phyloP scores from a whole-genome alignment of 1,284 basidiomycete genomes.

The Mycena citricolor region DNA sequence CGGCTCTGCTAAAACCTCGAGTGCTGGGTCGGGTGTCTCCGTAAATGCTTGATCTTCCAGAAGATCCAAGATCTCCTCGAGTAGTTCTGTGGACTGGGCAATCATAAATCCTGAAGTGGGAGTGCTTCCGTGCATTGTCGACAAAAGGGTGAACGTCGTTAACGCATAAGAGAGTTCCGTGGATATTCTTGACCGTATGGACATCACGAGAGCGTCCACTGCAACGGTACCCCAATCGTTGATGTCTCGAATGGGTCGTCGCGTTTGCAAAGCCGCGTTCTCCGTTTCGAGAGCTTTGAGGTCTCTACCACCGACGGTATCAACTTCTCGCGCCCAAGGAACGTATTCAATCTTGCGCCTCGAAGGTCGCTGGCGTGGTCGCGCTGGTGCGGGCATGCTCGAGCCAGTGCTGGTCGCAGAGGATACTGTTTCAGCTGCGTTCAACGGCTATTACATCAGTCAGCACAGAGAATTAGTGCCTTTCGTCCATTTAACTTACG shows the following conservation, averaged over 20 bases:
- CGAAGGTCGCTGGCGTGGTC: constrained; percentile 46
- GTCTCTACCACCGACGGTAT: constrained; percentile 87
- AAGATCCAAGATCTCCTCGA: constrained; percentile 87
- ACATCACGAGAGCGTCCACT: constrained; percentile 87
- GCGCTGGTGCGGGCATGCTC: constrained; percentile 29
- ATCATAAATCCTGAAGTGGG: constrained; percentile 73
- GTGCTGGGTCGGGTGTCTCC: constrained; percentile 43
- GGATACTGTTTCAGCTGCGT: constrained; percentile 28
- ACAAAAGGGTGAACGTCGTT: constrained; percentile 86
- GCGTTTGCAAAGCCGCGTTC: constrained; percentile 47
- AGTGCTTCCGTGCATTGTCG: constrained; percentile 66
- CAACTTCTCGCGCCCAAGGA: constrained; percentile 75
- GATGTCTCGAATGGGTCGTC: constrained; percentile 63
- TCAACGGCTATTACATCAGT: too few species aligned
- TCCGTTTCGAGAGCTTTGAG: constrained; percentile 70
- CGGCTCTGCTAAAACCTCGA: constrained; percentile 33
- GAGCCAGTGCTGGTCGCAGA: constrained; percentile 23
- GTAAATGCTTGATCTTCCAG: constrained; percentile 82
- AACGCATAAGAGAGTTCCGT: constrained; percentile 88
- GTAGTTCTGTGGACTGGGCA: constrained; percentile 74
- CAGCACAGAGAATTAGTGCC: constrained; percentile 22
- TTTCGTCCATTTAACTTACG: constrained; percentile 2
- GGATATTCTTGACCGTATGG: constrained; percentile 81
- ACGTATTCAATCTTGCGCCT: constrained; percentile 91
- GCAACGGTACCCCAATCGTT: constrained; percentile 87